phyloP scores from a whole-genome alignment of 2,329 filamentous ascomycete species.

The Fusarium piperis region DNA sequence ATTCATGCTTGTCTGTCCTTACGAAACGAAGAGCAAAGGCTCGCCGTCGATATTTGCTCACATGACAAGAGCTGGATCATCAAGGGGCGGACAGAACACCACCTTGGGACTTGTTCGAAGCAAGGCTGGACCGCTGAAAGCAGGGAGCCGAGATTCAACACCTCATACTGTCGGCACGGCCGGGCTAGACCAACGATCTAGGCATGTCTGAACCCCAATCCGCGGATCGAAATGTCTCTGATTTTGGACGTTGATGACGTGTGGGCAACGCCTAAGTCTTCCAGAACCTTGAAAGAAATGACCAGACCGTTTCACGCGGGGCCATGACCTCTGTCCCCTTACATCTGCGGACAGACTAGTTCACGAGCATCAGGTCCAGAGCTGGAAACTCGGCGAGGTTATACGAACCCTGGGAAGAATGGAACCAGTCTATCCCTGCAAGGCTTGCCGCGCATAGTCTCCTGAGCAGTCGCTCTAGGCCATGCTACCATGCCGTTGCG shows the following conservation, averaged over 20 bases:
- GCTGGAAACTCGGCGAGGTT: background rate
- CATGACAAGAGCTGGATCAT: background rate
- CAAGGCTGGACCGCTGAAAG: background rate
- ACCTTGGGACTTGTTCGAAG: background rate
- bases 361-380: background rate
- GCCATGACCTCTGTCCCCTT: background rate
- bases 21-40: background rate
- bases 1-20: background rate
- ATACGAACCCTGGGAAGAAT: background rate
- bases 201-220: background rate
- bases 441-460: background rate
- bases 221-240: background rate
- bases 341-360: background rate
- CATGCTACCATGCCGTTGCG: background rate
- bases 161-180: background rate
- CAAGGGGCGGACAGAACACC: background rate
- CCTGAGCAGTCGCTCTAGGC: slow-evolving; percentile 1
- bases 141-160: background rate
- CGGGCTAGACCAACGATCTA: background rate
- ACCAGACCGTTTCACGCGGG: background rate
- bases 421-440: background rate
- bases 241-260: background rate
- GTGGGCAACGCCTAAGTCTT: background rate
- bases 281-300: background rate
- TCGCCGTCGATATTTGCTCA: background rate